A percentile compares a stretch with the other conserved stretches of the same genome.
These are phyloP conservation scores for Podospora australis DNA, from an alignment of 495 filamentous ascomycete species.

Conservation along the genomic window DNA sequence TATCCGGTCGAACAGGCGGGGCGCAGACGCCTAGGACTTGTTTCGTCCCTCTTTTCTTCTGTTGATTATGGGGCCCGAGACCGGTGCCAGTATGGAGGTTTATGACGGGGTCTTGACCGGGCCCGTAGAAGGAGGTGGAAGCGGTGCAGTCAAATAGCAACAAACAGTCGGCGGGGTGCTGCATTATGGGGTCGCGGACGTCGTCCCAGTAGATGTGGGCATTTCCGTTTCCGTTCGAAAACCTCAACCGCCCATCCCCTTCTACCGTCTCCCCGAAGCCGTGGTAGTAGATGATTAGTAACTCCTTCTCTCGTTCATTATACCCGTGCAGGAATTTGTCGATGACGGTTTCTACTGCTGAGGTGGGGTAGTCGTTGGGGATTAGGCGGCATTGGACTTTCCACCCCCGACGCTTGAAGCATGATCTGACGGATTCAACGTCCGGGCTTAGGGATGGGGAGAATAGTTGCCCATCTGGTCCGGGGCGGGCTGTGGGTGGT, in stretches of 20 bases:
- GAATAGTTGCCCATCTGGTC: conserved; percentile 14
- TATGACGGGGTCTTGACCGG: background rate
- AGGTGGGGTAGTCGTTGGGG: conserved; percentile 21
- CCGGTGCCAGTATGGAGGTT: background rate
- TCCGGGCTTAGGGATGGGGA: conserved; percentile 6
- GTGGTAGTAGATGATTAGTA: conserved; percentile 13
- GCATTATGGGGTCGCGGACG: conserved; percentile 23
- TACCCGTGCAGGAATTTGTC: conserved; percentile 11
- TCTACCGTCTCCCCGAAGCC: conserved; percentile 18
- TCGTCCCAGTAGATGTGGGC: conserved; percentile 25
- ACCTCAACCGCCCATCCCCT: conserved; percentile 17
- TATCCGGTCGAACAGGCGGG: too few species aligned
- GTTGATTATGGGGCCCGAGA: background rate
- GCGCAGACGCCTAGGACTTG: conserved; percentile 23
- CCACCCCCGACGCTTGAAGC: conserved; percentile 21
- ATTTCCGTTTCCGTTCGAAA: background rate
- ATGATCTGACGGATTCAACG: conserved; percentile 14
- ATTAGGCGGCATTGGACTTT: conserved; percentile 22
- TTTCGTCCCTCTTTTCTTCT: conserved; percentile 15
- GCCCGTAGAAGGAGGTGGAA: background rate
- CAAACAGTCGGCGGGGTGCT: conserved; percentile 15
- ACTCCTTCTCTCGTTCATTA: background rate
- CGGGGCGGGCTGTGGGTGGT: conserved; percentile 5
- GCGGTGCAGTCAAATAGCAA: conserved; percentile 23
- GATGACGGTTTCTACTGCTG: conserved; percentile 22